Base-by-base conservation (phyloP, 2,329 filamentous ascomycete species). In the Fusarium chaquense region DNA sequence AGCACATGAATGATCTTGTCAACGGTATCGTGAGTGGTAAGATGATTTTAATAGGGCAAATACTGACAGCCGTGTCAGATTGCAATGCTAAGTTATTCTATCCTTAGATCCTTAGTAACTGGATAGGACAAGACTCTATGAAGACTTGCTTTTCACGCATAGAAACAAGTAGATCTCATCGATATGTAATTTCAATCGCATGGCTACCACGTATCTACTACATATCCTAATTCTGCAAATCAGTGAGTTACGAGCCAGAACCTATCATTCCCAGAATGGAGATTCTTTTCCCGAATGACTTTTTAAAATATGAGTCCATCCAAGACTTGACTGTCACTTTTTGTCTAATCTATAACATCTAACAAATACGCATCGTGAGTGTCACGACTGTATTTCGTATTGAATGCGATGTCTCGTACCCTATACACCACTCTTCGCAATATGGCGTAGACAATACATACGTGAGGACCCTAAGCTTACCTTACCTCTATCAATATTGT, bases 261-360 rank as follows among this genome's bases (percentile, higher is more conserved):
- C 8, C 7, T 8, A 15, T 5, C 3, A 22, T 10, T 26, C 4
- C 13, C 4, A 26, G 32, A 24, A 26, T 9, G 54, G 57, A 9
- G 0, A 62, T 57, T 67, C 57, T 54, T 63, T 55, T 18, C 47
- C 61, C 0, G 26, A 46, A 8, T 41, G 41, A 1, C 33, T 62
- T 6, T 13, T 47, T 6, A 62, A 45, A 50, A 57, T 53, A 15
- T 67, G 51, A 12, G 51, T 67, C 5, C 62, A 57, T 2, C 62
- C 47, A 3, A 46, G 46, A 5, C 62, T 62, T 24, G 41, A n/a
- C 28, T 18, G 26, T 12, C 62, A 67, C 4, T 67, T 58, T 10
- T 66, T 53, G 2, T 62, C 38, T 3, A 67, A n/a, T 8, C 64
- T 40, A 15, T 67, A 50, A 24, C 62, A 67, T 45, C 62, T 67